Base-by-base conservation (phyloP, 495 filamentous ascomycete species). In the Tricharina praecox region DNA sequence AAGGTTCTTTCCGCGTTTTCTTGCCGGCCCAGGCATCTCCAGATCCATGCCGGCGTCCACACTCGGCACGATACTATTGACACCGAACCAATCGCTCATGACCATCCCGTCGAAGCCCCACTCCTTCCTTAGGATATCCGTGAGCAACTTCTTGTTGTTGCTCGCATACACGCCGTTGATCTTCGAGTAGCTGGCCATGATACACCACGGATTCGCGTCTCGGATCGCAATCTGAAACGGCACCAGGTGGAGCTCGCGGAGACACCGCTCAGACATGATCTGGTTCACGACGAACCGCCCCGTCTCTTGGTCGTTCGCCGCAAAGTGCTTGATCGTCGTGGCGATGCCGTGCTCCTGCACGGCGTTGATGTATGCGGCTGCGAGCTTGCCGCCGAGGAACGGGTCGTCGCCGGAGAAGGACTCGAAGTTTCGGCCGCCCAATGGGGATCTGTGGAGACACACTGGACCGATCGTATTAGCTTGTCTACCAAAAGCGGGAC, bases 231-330 rank as follows among this genome's bases (percentile, higher is more conserved):
- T 64, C 59, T 83, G 78, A 60, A 85, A 86, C 0, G 81, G 78
- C 59, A 81, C 59, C 8, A 79, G 66, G 53, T 87, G 87, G 18
- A 87, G 78, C 64, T 90, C 83, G 18, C 82, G 72, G 56, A 87
- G 57, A 13, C 82, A 77, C 18, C 82, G 70, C 42, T 79, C 70
- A 0, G 78, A 77, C 15, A 86, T 64, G 39, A 79, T 74, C 35
- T 70, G 74, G 59, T 78, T 67, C 1, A 84, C 76, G 0, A 73
- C 75, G 66, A 79, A 73, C 0, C 82, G 67, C 62, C 76, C 73
- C 48, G 81, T 75, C 55, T 88, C 82, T 56, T 81, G 77, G 55
- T 86, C 82, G 59, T 86, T 88, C 51, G 74, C 78, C n/a, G 81
- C 75, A 55, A 82, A 88, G 58, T 88, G 82, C 68, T 86, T 88